These are phyloP conservation scores for Venturia nashicola DNA, from an alignment of 2,329 filamentous ascomycete species.

Conservation along the genomic window DNA sequence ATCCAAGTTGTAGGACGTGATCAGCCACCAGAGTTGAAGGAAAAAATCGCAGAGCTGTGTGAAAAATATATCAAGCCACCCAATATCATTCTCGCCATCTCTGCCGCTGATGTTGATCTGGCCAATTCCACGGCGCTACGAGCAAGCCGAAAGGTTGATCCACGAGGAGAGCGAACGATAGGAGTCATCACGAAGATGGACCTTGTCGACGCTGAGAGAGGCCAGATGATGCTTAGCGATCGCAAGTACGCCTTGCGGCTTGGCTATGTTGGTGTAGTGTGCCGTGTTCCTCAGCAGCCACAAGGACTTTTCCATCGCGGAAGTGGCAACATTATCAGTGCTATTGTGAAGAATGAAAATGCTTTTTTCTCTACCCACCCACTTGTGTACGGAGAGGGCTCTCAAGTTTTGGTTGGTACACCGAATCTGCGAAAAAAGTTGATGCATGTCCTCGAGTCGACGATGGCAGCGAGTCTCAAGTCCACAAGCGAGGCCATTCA, in stretches of 20 bases:
- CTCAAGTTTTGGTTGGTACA: constrained; percentile 69
- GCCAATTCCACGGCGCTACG: constrained; percentile 90
- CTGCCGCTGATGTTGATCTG: constrained; percentile 90
- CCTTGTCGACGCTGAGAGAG: constrained; percentile 72
- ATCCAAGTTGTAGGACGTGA: constrained; percentile 91
- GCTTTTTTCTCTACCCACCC: constrained; percentile 78
- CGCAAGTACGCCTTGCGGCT: constrained; percentile 89
- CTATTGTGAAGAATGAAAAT: constrained; percentile 80
- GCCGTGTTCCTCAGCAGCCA: constrained; percentile 56
- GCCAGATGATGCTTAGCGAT: constrained; percentile 67
- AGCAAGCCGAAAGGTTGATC: constrained; percentile 83
- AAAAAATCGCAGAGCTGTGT: constrained; percentile 90
- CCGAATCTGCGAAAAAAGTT: constrained; percentile 83
- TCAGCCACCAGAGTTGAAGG: constrained; percentile 82
- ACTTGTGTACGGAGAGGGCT: constrained; percentile 60
- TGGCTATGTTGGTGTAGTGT: constrained; percentile 92
- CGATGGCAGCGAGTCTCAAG: constrained; percentile 87
- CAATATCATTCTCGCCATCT: constrained; percentile 94
- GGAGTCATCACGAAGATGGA: constrained; percentile 99
- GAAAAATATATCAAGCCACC: constrained; percentile 97
- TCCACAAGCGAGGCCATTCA: constrained; percentile 84
- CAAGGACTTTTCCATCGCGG: constrained; percentile 71
- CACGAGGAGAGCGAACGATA: constrained; percentile 88
- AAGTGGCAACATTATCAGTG: constrained; percentile 62
- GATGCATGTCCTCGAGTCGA: constrained; percentile 93